Evolutionary conservation across 371 early-diverging fungal genomes (phyloP).

Genomic region (Mycotypha africana): DNA sequence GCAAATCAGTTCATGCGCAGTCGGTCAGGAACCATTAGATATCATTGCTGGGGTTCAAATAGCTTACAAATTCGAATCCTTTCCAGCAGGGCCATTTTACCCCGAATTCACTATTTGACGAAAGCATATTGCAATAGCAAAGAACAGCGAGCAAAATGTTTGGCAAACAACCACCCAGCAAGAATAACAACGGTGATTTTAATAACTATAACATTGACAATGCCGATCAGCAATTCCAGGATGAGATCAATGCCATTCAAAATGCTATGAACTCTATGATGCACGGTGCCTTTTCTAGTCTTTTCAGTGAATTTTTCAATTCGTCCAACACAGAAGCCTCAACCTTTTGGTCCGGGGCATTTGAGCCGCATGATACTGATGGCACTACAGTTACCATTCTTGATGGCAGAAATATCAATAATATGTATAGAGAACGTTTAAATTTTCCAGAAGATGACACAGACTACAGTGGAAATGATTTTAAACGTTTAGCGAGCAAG

Average conservation of each 20-base stretch:
- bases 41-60: no score
- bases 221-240: slow-evolving; percentile 5
- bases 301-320: slow-evolving; percentile 22
- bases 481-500: slow-evolving; percentile 26
- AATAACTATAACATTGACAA: slow-evolving; percentile 3
- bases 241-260: slow-evolving; percentile 31
- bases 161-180: no score
- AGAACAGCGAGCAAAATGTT: no score
- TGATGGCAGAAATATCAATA: slow-evolving; percentile 7
- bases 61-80: no score
- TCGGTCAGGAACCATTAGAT: no score
- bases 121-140: no score
- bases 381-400: slow-evolving; percentile 4
- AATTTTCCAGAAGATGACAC: slow-evolving; percentile 2
- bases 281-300: slow-evolving; percentile 22
- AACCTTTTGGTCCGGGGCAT: neutral
- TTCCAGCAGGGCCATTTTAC: no score
- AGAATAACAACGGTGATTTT: no score
- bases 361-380: neutral
- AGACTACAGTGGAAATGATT: slow-evolving; percentile 33
- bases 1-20: no score
- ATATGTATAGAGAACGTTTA: neutral
- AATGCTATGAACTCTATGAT: slow-evolving; percentile 31
- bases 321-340: slow-evolving; percentile 9
- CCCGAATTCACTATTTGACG: no score